Evolutionary conservation across 768 basidiomycete species (phyloP).

Genomic region (Leucogyrophana mollusca): DNA sequence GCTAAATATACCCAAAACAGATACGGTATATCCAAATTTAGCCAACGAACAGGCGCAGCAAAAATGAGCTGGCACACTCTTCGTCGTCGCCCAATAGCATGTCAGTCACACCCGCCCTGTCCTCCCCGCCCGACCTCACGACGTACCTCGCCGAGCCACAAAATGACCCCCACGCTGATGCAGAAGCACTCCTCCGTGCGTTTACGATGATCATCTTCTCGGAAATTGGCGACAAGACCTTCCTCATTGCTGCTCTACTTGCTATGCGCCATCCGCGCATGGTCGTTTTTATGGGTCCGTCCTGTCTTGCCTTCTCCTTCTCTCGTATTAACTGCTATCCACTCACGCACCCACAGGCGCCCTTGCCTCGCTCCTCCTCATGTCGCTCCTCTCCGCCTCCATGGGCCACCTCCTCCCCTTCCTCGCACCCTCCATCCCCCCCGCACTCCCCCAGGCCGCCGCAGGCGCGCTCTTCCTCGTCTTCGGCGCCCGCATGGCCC

Average conservation of each 20-base stretch:
- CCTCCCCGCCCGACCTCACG: no score
- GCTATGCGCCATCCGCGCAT: constrained; percentile 91
- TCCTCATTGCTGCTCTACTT: constrained; percentile 83
- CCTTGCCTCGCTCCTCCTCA: constrained; percentile 81
- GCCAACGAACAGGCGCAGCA: no score
- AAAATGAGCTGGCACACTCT: no score
- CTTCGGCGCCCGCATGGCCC: constrained; percentile 88
- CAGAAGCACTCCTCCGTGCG: constrained; percentile 66
- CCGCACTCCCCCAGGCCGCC: constrained; percentile 61
- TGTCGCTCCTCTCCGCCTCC: constrained; percentile 93
- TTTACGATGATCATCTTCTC: constrained; percentile 92
- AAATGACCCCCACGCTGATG: no score
- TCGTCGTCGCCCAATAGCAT: no score
- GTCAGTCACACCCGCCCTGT: no score
- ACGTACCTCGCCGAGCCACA: no score
- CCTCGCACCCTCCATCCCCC: constrained; percentile 82
- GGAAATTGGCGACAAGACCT: constrained; percentile 96
- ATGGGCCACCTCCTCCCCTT: constrained; percentile 88
- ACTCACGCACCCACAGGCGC: constrained; percentile 51
- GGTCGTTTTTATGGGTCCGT: constrained; percentile 59
- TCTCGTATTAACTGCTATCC: no score
- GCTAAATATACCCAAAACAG: no score
- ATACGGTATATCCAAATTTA: no score
- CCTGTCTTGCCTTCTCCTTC: no score
- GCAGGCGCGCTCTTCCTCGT: constrained; percentile 85